Base-by-base conservation (phyloP, 2,329 filamentous ascomycete genomes). In the Daldinia eschscholtzii region DNA sequence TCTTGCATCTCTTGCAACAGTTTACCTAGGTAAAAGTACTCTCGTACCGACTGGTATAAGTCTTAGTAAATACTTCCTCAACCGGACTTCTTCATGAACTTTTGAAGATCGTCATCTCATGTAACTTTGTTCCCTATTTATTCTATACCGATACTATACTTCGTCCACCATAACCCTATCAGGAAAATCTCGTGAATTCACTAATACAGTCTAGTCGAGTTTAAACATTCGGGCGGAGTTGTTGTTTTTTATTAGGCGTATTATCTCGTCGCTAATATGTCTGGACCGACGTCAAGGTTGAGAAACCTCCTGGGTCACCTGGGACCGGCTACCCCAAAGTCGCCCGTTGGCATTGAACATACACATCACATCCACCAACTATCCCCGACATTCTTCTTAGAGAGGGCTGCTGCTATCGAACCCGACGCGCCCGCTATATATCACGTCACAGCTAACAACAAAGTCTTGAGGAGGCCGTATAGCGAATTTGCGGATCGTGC, bases 401-500 rank as follows among this genome's bases (percentile, higher is more conserved):
- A 93, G 72, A 91, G 95, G 60, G 94, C 95, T 18, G 94, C 94
- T 6, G 85, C 88, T 52, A 96, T 98, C 76, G 95, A 98, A 81
- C 95, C 95, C 5, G 84, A 94, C 76, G 93, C 92, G 12, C 86
- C 91, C 73, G 95, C 94, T 39, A 92, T 98, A 76, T 91, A 94
- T 77, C 95, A 98, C 81, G 83, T 93, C 61, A 97, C 94, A 0
- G 86, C 91, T 68, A 94, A 96, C 80, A 88, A 89, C 74, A 87
- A 89, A 74, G 83, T 91, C 28, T 82, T 98, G 37, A 88, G 92
- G 37, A 88, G 94, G 65, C 91, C 88, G 2, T 99, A 99, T 78
- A 84, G 85, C 65, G 91, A 96, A 76, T 89, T 94, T 66, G 92
- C 96, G 15, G 93, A 97, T 76, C 92, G 96, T 48, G 93, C 94